Base-by-base conservation (phyloP, 2,329 filamentous ascomycete genomes). In the Cercospora beticola region DNA sequence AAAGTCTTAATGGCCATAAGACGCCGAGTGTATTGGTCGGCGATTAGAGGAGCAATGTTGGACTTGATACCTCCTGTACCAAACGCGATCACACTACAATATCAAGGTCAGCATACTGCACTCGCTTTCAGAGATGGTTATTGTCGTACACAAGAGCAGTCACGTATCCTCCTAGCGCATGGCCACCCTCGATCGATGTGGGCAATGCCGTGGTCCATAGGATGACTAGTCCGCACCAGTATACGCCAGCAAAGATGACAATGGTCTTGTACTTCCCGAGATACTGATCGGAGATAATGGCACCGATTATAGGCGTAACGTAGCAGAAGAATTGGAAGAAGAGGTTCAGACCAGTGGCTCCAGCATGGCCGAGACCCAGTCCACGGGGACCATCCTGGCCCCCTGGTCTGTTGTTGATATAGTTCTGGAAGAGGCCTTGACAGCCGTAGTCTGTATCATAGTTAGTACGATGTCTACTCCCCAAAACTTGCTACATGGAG, bases 61-160 rank as follows among this genome's bases (percentile, higher is more conserved):
- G 89, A 87, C 83, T 94, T 94, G 86, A 94, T 93, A 75, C 92
- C 90, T 70, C 91, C 91, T 1, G 90, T 92, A 54, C 91, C 91
- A 31, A 92, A 79, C n/a, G 90, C 90, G 76, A 93, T 86, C 75
- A 93, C 85, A 56, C 46, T 49, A 12, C 21, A 4, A 23, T 12
- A 4, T 49, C 18, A 23, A 23, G 4, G 46, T 49, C 46, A 49
- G 46, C 46, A 49, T 49, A 23, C n/a, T 23, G 46, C 46, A 3
- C 12, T 49, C 18, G 9, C 10, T 18, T 23, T 1, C 2, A 12
- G 18, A 7, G 21, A 49, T 49, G 3, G 5, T 23, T 14, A 5
- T 18, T 10, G 21, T 18, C 46, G 4, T 49, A 49, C 46, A 91
- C 79, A 72, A 91, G 83, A 26, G 88, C 87, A 31, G 88, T 80